Evolutionary conservation across 2,329 filamentous ascomycete species (phyloP), one percentile per base, ranked within the genome.

Genomic region (Metarhizium humberi): DNA sequence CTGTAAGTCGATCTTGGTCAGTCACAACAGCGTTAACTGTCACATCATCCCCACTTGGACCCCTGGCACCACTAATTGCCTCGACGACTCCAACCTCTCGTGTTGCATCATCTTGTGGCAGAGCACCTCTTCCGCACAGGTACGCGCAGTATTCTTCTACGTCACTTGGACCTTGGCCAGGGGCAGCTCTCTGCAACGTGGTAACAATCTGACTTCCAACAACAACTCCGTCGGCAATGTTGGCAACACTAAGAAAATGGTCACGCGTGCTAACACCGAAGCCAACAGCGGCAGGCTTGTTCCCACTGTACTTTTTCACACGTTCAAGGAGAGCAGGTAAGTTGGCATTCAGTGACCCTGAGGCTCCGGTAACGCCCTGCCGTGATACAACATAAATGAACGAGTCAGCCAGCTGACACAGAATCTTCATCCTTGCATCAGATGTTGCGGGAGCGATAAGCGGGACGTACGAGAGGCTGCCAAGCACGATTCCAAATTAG

Each of bases 371-470:
- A 55, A 97, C 92, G 64, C 94, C 94, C 87, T 96, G 95, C 64
- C 92, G 82, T 30, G 92, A 97, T 55, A 99, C 94, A 58, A 99
- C 92, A 70, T 99, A 99, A 74, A 99, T 95, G 77, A 97, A 99
- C 3, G 92, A 96, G 73, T 97, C 92, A 67, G 94, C 94, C 60
- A 99, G 92, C 70, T 90, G 85, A 81, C 94, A 99, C 13, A 99
- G 86, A 45, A 96, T 81, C 74, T 89, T 92, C 92, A 99, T 96
- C 66, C 94, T 88, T 61, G 84, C 79, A 64, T 96, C 91, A 6
- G 91, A 96, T 2, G 94, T 97, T 11, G 92, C 85, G 6, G 94
- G 94, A 0, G 94, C 92, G 64, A 99, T 96, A 53, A 99, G 79
- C n/a, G 94, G 94, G 14, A 99, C 88, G 69, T 97, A 99, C 6